These are phyloP conservation scores for Aulographum hederae DNA, from an alignment of 2,329 filamentous ascomycete genomes.

Conservation along the genomic window DNA sequence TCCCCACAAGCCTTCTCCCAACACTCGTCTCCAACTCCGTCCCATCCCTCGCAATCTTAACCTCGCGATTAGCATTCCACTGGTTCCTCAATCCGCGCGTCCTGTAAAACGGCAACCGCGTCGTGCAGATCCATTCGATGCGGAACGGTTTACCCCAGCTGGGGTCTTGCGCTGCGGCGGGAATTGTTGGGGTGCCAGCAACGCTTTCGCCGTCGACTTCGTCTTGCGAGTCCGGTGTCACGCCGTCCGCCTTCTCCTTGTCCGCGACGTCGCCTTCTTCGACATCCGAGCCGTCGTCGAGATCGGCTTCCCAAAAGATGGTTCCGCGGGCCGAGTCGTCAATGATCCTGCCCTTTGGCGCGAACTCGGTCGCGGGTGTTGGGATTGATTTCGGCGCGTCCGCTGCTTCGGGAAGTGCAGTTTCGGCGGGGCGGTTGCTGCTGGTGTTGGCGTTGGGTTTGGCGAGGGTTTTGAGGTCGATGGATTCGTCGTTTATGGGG, in stretches of 20 bases:
- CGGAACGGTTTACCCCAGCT: slow-evolving; percentile 84
- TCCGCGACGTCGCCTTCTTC: slow-evolving; percentile 13
- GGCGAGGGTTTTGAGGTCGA: slow-evolving; percentile 1
- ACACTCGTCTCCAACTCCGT: slow-evolving; percentile 79
- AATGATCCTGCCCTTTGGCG: slow-evolving; percentile 72
- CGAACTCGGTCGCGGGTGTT: slow-evolving; percentile 59
- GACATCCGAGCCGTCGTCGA: slow-evolving; percentile 30
- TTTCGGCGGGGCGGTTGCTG: slow-evolving; percentile 33
- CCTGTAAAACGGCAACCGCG: slow-evolving; percentile 69
- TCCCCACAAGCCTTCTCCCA: slow-evolving; percentile 54
- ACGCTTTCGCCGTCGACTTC: slow-evolving; percentile 22
- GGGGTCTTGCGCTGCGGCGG: slow-evolving; percentile 23
- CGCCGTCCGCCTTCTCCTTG: slow-evolving; percentile 11
- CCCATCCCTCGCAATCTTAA: slow-evolving; percentile 89
- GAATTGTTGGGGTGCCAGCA: slow-evolving; percentile 18
- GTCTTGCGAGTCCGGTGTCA: no score
- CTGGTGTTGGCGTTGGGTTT: background rate
- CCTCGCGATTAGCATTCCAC: slow-evolving; percentile 88
- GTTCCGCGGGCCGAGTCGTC: slow-evolving; percentile 87
- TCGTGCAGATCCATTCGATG: slow-evolving; percentile 77
- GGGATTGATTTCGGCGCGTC: slow-evolving; percentile 65
- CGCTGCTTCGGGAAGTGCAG: slow-evolving; percentile 47
- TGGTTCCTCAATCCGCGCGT: slow-evolving; percentile 77
- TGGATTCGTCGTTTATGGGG: slow-evolving; percentile 58
- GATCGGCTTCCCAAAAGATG: slow-evolving; percentile 86